phyloP scores from a whole-genome alignment of 2,329 filamentous ascomycete species.

The Diatrype stigma region DNA sequence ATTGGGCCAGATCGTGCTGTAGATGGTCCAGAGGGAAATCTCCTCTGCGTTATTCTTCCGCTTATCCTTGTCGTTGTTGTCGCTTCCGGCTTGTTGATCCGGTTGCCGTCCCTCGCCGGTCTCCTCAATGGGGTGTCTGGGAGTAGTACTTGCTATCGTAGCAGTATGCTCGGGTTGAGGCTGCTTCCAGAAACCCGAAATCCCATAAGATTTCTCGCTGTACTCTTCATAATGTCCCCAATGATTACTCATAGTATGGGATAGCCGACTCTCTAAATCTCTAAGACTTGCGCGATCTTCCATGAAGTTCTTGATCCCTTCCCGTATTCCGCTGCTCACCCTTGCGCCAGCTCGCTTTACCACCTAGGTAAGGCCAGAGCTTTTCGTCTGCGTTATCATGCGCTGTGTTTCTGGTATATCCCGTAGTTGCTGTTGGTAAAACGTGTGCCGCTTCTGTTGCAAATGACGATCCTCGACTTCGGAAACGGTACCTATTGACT shows the following conservation, averaged over 20 bases:
- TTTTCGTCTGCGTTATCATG: background rate
- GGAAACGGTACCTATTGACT: slow-evolving; percentile 3
- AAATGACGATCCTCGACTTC: background rate
- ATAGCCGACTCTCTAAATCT: background rate
- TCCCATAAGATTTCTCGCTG: background rate
- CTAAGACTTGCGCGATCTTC: background rate
- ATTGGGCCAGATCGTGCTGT: slow-evolving; percentile 67
- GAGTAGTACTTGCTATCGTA: no score
- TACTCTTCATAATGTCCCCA: background rate
- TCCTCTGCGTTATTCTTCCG: background rate
- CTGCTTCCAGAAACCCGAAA: background rate
- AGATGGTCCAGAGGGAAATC: slow-evolving; percentile 48
- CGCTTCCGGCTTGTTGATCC: background rate
- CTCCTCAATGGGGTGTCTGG: no score
- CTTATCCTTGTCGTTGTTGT: background rate
- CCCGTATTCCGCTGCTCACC: background rate
- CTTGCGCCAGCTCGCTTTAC: background rate
- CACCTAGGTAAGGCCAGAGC: background rate
- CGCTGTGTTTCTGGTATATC: background rate
- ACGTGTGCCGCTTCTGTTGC: slow-evolving; percentile 1
- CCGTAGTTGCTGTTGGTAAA: background rate
- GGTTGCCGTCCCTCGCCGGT: background rate
- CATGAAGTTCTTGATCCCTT: background rate
- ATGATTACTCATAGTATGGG: background rate
- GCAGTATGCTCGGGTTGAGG: background rate